phyloP scores from a whole-genome alignment of 345 rosid genomes.

The Carallia brachiata region DNA sequence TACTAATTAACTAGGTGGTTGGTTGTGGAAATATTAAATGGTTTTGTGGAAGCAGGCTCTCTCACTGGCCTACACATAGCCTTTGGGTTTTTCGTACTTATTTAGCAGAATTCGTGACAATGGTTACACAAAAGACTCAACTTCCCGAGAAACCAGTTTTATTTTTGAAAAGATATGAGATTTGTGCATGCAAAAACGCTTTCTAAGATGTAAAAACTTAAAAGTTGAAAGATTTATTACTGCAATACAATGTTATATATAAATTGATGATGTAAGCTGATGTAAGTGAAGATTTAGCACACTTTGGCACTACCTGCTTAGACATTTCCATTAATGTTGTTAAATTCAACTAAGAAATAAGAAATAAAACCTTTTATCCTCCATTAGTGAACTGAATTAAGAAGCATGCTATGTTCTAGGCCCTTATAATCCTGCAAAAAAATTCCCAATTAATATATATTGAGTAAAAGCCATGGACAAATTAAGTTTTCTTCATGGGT shows the following conservation, averaged over 20 bases:
- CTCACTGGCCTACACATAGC: neutral
- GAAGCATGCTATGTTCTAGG: too few relatives aligned
- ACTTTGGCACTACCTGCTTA: too few relatives aligned
- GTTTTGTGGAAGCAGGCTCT: neutral
- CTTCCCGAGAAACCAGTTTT: neutral
- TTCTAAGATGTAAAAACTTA: neutral
- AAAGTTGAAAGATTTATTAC: neutral
- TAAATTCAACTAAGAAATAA: conserved; percentile 1
- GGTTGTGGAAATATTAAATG: conserved; percentile 2
- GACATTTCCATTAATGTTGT: neutral
- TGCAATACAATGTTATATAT: too few relatives aligned
- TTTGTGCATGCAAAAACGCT: neutral
- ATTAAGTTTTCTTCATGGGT: too few relatives aligned
- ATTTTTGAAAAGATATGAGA: neutral
- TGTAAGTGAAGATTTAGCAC: too few relatives aligned
- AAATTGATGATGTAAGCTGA: too few relatives aligned
- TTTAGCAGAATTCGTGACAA: neutral
- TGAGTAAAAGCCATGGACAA: too few relatives aligned
- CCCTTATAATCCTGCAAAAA: too few relatives aligned
- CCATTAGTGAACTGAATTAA: too few relatives aligned
- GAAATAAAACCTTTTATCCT: neutral
- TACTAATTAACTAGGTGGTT: conserved; percentile 17
- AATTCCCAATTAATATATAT: too few relatives aligned
- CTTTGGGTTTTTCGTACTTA: neutral
- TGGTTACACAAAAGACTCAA: neutral